Conservation (phyloP, 352 stramenopile genomes). For the Elongisporangium senticosum region DNA sequence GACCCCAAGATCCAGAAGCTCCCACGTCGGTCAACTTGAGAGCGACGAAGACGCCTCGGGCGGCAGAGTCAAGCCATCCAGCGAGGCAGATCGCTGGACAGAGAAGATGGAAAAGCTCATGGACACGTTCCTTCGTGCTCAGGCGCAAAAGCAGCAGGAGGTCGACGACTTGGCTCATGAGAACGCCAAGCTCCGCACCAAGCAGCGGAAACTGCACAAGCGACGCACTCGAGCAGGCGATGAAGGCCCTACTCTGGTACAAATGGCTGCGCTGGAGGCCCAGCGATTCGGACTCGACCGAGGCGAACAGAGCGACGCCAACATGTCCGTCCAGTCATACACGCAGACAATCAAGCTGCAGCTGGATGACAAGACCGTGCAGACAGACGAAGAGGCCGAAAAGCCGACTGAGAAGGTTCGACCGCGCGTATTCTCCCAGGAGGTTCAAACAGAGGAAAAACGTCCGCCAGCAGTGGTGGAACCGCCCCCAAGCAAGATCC, state of each 20-base stretch:
- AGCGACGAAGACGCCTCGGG: slow-evolving; percentile 31
- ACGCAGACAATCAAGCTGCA: background rate
- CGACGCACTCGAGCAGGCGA: slow-evolving; percentile 14
- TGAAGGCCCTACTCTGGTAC: slow-evolving; percentile 23
- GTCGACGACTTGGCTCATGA: slow-evolving; percentile 49
- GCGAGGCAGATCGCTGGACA: slow-evolving; percentile 10
- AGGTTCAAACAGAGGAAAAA: slow-evolving; percentile 26
- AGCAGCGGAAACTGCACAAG: slow-evolving; percentile 34
- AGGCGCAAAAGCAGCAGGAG: slow-evolving; percentile 59
- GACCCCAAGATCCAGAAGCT: slow-evolving; percentile 12
- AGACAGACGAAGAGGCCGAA: slow-evolving; percentile 45
- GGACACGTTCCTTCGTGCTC: slow-evolving; percentile 49
- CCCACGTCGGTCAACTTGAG: slow-evolving; percentile 33
- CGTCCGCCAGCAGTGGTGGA: slow-evolving; percentile 4
- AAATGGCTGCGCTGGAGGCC: slow-evolving; percentile 56
- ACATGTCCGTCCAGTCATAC: background rate
- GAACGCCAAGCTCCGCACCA: slow-evolving; percentile 51
- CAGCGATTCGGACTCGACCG: slow-evolving; percentile 58
- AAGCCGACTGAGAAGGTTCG: slow-evolving; percentile 6
- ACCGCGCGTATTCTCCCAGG: slow-evolving; percentile 6
- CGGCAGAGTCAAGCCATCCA: background rate
- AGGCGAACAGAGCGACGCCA: slow-evolving; percentile 14
- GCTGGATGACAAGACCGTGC: slow-evolving; percentile 47
- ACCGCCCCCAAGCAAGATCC: slow-evolving; percentile 2
- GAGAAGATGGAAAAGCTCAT: slow-evolving; percentile 56